A percentile compares a stretch with the other conserved stretches of the same genome.
Conservation (phyloP, 2,329 filamentous ascomycete genomes). For the Ilyonectria sp. region DNA sequence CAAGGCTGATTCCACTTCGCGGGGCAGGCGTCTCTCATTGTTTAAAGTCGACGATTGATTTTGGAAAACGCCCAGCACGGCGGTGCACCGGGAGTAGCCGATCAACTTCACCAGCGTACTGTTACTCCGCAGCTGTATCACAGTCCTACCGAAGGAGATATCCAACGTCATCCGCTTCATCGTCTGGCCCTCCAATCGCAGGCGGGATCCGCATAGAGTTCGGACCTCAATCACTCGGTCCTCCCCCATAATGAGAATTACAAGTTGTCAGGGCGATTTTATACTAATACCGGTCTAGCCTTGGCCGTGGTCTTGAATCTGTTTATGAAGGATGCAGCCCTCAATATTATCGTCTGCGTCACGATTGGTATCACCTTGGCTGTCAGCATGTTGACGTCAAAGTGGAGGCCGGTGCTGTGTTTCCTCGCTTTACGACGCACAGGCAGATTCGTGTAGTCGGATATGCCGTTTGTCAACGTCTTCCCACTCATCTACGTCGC, state of each 20-base stretch:
- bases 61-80: background rate
- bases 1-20: background rate
- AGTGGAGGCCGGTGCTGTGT: background rate
- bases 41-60: background rate
- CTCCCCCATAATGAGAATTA: background rate
- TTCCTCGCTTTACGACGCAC: background rate
- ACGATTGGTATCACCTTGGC: conserved; percentile 10
- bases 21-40: background rate
- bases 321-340: background rate
- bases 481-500: conserved; percentile 19
- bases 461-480: conserved; percentile 24
- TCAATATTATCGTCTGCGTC: conserved; percentile 2
- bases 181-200: background rate
- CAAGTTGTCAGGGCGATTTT: conserved; percentile 7
- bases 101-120: conserved; percentile 18
- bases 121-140: conserved; percentile 21
- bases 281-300: conserved; percentile 10
- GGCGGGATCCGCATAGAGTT: background rate
- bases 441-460: conserved; percentile 16
- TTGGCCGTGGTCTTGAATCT: conserved; percentile 18
- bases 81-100: background rate
- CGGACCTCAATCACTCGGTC: conserved; percentile 5
- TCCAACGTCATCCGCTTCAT: conserved; percentile 9
- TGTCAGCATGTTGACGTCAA: conserved; percentile 7
- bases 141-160: conserved; percentile 13